A percentile compares a stretch with the other conserved stretches of the same genome.
These are phyloP conservation scores for Biscogniauxia mediterranea DNA, from an alignment of 2,329 filamentous ascomycete genomes.

Conservation along the genomic window DNA sequence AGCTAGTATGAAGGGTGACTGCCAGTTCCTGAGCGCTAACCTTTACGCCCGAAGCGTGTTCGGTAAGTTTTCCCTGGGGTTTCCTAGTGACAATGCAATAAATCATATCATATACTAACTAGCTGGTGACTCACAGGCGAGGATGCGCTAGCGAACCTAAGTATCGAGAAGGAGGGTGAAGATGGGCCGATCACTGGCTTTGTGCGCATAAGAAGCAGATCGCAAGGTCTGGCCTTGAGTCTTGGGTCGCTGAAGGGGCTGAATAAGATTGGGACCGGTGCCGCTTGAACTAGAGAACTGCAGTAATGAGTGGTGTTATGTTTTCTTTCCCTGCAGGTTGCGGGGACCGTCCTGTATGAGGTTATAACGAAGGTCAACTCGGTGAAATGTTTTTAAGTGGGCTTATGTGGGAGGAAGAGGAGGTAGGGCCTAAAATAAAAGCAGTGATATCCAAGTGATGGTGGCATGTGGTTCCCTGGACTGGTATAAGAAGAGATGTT, in stretches of 20 bases:
- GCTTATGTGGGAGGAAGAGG: background rate
- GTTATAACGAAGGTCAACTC: background rate
- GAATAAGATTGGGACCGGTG: slow-evolving; percentile 67
- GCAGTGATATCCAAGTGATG: background rate
- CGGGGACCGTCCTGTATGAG: background rate
- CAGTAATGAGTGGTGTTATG: background rate
- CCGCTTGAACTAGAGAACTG: slow-evolving; percentile 21
- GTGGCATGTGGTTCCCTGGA: no score
- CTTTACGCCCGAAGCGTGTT: slow-evolving; percentile 96
- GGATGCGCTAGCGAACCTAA: slow-evolving; percentile 95
- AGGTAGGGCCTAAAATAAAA: background rate
- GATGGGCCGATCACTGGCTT: slow-evolving; percentile 95
- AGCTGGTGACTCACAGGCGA: slow-evolving; percentile 61
- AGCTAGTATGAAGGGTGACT: slow-evolving; percentile 93
- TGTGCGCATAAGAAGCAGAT: slow-evolving; percentile 94
- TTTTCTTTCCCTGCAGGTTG: background rate
- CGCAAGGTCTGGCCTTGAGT: slow-evolving; percentile 90
- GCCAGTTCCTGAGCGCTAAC: slow-evolving; percentile 96
- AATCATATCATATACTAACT: background rate
- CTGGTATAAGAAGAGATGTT: background rate
- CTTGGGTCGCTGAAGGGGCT: slow-evolving; percentile 92
- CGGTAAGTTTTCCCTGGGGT: slow-evolving; percentile 63
- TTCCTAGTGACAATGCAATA: background rate
- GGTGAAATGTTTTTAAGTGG: background rate
- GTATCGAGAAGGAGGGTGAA: slow-evolving; percentile 95